phyloP scores from a whole-genome alignment of 2,329 filamentous ascomycete species.

The Fusarium subglutinans region DNA sequence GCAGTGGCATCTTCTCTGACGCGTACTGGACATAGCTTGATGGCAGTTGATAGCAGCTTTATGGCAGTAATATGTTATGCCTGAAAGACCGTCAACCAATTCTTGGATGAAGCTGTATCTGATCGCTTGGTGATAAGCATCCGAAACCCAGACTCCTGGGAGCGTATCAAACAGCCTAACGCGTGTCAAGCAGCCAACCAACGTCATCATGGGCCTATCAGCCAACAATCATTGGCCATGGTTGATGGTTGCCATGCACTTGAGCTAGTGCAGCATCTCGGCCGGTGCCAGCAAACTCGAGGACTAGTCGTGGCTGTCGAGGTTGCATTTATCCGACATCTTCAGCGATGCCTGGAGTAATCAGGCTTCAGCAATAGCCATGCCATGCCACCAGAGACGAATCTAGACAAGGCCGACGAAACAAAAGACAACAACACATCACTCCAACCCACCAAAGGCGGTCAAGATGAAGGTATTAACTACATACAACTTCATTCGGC shows the following conservation, averaged over 20 bases:
- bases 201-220: constrained; percentile 18
- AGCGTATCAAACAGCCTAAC: not conserved
- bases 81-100: not conserved
- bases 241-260: constrained; percentile 3
- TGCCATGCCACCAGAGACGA: not conserved
- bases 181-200: not conserved
- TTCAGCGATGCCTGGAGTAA: constrained; percentile 1
- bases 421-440: not conserved
- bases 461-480: constrained; percentile 5
- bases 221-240: constrained; percentile 4
- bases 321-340: constrained; percentile 20
- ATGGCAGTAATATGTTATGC: constrained; percentile 1
- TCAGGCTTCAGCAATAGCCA: not conserved
- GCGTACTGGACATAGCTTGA: not conserved
- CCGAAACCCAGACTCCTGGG: not conserved
- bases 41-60: constrained; percentile 11
- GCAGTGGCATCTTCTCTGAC: not conserved
- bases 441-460: not conserved
- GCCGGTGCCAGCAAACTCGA: constrained; percentile 9
- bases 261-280: constrained; percentile 10
- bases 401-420: not conserved
- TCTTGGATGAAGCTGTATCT: constrained; percentile 1
- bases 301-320: constrained; percentile 7
- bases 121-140: constrained; percentile 1
- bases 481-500: not conserved